phyloP scores from a whole-genome alignment of 345 rosid genomes.

The Citrus medica region DNA sequence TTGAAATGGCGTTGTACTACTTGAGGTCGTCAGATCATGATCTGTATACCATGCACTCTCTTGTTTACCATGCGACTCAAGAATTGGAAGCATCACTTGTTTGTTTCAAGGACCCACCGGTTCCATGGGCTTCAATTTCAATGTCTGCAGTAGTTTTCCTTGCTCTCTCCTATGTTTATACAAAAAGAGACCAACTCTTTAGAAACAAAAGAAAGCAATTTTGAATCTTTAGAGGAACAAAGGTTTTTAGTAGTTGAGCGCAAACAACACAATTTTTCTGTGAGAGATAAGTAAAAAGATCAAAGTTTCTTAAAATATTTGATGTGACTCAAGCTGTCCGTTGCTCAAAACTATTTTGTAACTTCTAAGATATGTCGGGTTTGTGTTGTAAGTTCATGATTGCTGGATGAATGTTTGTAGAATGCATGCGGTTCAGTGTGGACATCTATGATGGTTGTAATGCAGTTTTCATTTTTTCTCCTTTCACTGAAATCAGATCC shows the following conservation, averaged over 20 bases:
- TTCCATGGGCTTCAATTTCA: constrained; percentile 77
- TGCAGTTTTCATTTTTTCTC: not conserved
- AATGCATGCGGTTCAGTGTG: not conserved
- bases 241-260: constrained; percentile 35
- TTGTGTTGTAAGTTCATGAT: constrained; percentile 2
- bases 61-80: constrained; percentile 76
- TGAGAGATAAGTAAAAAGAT: constrained; percentile 8
- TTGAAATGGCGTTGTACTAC: constrained; percentile 79
- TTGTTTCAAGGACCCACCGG: constrained; percentile 94
- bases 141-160: constrained; percentile 52
- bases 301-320: constrained; percentile 16
- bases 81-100: constrained; percentile 82
- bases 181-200: constrained; percentile 64
- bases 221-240: constrained; percentile 42
- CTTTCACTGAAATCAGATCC: not conserved
- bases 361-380: not conserved
- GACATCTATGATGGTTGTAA: not conserved
- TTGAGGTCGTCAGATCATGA: constrained; percentile 82
- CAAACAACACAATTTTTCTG: constrained; percentile 21
- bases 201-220: constrained; percentile 90
- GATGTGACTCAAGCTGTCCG: not conserved
- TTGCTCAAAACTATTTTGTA: not conserved
- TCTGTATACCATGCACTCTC: constrained; percentile 72
- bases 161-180: constrained; percentile 51
- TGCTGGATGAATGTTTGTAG: constrained; percentile 8